Evolutionary conservation across 2,329 filamentous ascomycete species (phyloP), one percentile per base, ranked within the genome.

Genomic region (Macrophomina tecta): DNA sequence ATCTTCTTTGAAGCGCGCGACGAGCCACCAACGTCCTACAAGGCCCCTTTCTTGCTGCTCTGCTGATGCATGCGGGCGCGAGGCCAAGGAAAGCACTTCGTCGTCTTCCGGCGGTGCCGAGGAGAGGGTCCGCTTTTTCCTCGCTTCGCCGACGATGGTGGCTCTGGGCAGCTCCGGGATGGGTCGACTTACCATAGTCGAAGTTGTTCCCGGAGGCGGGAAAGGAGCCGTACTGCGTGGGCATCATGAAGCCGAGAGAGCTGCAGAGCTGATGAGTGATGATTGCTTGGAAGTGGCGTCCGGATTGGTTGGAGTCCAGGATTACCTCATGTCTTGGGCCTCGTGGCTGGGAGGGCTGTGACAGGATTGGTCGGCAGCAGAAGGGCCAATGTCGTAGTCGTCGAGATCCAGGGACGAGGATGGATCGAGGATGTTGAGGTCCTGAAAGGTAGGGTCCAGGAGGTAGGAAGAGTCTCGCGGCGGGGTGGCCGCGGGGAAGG

Each of bases 241-340:
- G 74, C 69, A 79, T 78, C 74, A 78, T 77, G 68, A 74, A 79
- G 64, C 74, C 77, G 71, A 79, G 72, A 68, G 76, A 76, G 75
- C 78, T 80, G 65, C 9, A 16, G 45, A 49, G 56, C 66, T 58
- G 60, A 48, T 63, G 42, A 64, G 64, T 58, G 52, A 58, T 49
- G 51, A 23, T 40, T 65, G 55, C 18, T 34, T 61, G 28, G 51
- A 48, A 45, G 49, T 28, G 60, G 36, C 23, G 42, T 48, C 53
- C 46, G 49, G 12, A 14, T 48, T 42, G 56, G 34, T 11, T 32
- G 56, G 56, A 46, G 58, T 49, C 58, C 45, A 32, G 23, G 58
- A 69, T 48, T 77, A 79, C 77, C 77, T 79, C 77, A 79, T 79
- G 69, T 78, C 76, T 77, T 77, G 74, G 65, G 73, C 67, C 49